These are phyloP conservation scores for Avena sativa DNA, from an alignment of 176 grass and related monocot species.

Conservation along the genomic window DNA sequence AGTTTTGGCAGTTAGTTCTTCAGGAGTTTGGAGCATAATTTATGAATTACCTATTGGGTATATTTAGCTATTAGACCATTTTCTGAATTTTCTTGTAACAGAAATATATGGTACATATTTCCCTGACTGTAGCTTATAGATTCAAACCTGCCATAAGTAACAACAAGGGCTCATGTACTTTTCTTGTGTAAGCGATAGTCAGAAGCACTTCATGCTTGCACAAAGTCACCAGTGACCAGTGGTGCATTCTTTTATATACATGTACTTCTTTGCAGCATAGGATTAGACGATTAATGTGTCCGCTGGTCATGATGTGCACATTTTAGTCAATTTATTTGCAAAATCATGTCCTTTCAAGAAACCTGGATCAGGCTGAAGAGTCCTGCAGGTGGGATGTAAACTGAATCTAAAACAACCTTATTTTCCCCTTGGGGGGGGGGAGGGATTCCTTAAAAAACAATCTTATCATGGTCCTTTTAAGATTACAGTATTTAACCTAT, in stretches of 20 bases:
- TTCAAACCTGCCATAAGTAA: conserved; percentile 25
- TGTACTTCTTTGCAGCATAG: conserved; percentile 28
- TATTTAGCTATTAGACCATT: conserved; percentile 29
- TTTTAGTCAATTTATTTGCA: conserved; percentile 20
- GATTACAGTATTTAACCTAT: conserved; percentile 8
- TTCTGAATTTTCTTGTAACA: conserved; percentile 12
- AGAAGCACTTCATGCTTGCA: conserved; percentile 11
- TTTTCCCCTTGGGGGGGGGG: not conserved
- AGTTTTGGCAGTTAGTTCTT: conserved; percentile 12
- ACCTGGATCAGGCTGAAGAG: not conserved
- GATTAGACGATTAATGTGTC: not conserved
- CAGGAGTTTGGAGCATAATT: conserved; percentile 2
- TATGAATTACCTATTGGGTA: not conserved
- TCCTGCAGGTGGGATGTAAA: not conserved
- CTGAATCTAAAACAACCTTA: conserved; percentile 28
- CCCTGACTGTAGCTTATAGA: not conserved
- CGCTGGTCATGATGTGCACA: not conserved
- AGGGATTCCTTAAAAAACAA: no score
- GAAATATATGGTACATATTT: conserved; percentile 27
- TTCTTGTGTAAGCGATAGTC: not conserved
- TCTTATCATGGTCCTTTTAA: not conserved
- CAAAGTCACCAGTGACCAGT: not conserved
- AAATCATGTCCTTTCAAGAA: not conserved
- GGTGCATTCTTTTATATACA: conserved; percentile 25
- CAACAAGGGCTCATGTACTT: conserved; percentile 3